Conservation (phyloP, 1,284 basidiomycete genomes). For the Ustanciosporium gigantosporum region DNA sequence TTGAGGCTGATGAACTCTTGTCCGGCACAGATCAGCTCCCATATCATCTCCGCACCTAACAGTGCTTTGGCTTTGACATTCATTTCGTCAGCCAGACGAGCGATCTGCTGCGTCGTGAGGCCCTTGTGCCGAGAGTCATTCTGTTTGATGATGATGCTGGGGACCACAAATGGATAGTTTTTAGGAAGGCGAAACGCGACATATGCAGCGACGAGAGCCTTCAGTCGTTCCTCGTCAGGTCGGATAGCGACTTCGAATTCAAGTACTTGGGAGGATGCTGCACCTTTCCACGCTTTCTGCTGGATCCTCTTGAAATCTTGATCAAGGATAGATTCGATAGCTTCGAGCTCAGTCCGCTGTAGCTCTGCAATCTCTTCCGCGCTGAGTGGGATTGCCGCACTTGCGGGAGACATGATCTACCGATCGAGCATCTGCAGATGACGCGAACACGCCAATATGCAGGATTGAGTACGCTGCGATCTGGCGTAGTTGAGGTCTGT, state of each 20-base stretch:
- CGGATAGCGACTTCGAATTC: slow-evolving; percentile 47
- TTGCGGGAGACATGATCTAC: slow-evolving; percentile 10
- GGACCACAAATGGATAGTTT: slow-evolving; percentile 46
- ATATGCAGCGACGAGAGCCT: slow-evolving; percentile 38
- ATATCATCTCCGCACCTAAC: slow-evolving; percentile 60
- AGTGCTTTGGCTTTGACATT: slow-evolving; percentile 42
- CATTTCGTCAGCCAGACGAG: slow-evolving; percentile 33
- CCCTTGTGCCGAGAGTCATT: slow-evolving; percentile 40
- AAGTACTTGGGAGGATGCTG: slow-evolving; percentile 29
- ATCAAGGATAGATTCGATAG: slow-evolving; percentile 49
- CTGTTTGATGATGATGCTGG: slow-evolving; percentile 40
- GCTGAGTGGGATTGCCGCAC: slow-evolving; percentile 5
- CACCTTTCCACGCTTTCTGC: slow-evolving; percentile 43
- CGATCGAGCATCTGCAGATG: too few relatives aligned
- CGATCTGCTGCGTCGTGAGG: slow-evolving; percentile 23
- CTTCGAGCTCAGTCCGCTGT: slow-evolving; percentile 53
- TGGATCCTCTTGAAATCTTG: slow-evolving; percentile 41
- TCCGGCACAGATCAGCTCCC: slow-evolving; percentile 55
- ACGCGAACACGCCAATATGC: too few relatives aligned
- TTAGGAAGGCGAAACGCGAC: slow-evolving; percentile 48
- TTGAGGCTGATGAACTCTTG: slow-evolving; percentile 54
- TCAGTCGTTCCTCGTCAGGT: slow-evolving; percentile 49
- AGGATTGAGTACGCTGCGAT: too few relatives aligned
- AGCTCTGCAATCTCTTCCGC: slow-evolving; percentile 46
- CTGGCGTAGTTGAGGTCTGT: too few relatives aligned